Conservation (phyloP, 441 rosid genomes). For the Capsella rubella region DNA sequence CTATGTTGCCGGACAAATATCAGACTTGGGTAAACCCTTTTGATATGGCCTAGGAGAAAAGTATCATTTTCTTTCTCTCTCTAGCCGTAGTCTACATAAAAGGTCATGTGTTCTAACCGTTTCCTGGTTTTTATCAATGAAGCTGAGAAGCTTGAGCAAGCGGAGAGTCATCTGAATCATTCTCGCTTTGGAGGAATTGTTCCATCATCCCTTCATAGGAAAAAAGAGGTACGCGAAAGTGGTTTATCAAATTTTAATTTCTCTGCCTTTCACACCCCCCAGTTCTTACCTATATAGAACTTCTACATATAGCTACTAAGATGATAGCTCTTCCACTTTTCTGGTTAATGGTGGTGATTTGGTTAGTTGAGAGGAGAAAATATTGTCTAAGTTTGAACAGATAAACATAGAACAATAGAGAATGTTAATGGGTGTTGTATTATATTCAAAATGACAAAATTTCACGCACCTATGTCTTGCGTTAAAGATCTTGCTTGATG, state of each 20-base stretch:
- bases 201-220: conserved; percentile 68
- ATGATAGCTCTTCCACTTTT: not conserved
- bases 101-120: conserved; percentile 5
- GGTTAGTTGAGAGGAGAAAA: conserved; percentile 41
- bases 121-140: conserved; percentile 38
- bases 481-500: not conserved
- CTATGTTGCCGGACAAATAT: conserved; percentile 97
- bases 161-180: conserved; percentile 86
- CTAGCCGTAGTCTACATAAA: not conserved
- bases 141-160: conserved; percentile 98
- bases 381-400: conserved; percentile 24
- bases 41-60: conserved; percentile 53
- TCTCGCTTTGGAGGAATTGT: conserved; percentile 75
- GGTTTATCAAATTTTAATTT: not conserved
- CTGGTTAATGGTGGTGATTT: not conserved
- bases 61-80: not conserved
- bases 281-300: not conserved
- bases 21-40: conserved; percentile 82
- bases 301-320: not conserved
- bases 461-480: not conserved
- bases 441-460: not conserved
- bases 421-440: not conserved
- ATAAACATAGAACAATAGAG: not conserved
- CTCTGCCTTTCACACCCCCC: not conserved
- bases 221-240: conserved; percentile 69